Evolutionary conservation across 176 grass and related monocot genomes (phyloP).

Genomic region (Aegilops sharonensis): DNA sequence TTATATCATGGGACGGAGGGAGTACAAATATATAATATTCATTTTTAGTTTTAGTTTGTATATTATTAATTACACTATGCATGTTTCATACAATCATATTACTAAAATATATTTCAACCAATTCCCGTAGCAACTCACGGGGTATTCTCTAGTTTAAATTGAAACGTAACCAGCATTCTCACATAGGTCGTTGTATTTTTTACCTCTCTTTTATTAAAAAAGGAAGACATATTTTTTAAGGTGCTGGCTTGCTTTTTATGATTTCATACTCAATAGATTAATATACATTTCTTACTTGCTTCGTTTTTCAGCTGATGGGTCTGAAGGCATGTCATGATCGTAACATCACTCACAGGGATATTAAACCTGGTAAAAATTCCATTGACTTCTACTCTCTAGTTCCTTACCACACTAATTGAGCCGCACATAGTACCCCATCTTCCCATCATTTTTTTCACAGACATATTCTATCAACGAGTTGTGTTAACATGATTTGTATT

Average conservation of each 20-base stretch:
- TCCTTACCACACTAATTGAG: conserved; percentile 6
- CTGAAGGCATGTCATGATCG: conserved; percentile 90
- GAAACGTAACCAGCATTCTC: background rate
- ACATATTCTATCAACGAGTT: background rate
- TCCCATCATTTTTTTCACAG: background rate
- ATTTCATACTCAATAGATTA: background rate
- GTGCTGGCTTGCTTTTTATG: conserved; percentile 16
- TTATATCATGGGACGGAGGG: too few species aligned
- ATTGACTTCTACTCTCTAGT: conserved; percentile 17
- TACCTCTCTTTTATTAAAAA: conserved; percentile 5
- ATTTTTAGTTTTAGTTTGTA: too few species aligned
- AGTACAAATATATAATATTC: too few species aligned
- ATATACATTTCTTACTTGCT: background rate
- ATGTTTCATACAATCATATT: too few species aligned
- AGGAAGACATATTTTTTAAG: conserved; percentile 1
- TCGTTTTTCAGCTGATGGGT: conserved; percentile 63
- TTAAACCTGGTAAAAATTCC: conserved; percentile 83
- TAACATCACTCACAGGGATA: conserved; percentile 94
- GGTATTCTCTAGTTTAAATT: background rate
- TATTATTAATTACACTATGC: too few species aligned
- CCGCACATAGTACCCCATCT: background rate
- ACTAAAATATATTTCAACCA: too few species aligned
- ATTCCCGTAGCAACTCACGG: too few species aligned
- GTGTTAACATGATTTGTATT: conserved; percentile 48
- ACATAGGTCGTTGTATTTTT: background rate